These are phyloP conservation scores for Leishmania guyanensis DNA, from an alignment of 208 protist genomes.

Conservation along the genomic window DNA sequence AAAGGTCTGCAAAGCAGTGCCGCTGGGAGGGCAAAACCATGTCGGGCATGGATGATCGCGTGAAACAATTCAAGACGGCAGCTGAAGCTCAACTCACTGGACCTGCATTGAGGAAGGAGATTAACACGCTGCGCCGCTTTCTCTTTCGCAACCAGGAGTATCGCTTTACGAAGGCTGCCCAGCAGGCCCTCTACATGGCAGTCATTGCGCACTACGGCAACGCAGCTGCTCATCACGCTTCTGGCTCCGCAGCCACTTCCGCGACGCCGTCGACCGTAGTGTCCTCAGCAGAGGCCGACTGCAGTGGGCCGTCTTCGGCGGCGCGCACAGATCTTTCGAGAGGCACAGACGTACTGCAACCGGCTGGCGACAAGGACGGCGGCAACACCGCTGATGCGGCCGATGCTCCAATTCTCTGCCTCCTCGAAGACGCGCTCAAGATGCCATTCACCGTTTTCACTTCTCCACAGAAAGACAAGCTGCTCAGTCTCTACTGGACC, in stretches of 20 bases:
- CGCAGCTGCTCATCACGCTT: conserved; percentile 24
- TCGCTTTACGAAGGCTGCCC: conserved; percentile 54
- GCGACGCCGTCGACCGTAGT: not conserved
- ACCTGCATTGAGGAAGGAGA: conserved; percentile 41
- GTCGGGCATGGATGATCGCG: conserved; percentile 48
- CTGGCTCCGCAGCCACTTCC: conserved; percentile 1
- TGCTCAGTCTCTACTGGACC: conserved; percentile 41
- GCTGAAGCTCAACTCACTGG: conserved; percentile 43
- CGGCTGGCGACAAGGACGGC: not conserved
- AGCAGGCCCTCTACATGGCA: conserved; percentile 48
- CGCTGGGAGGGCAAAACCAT: not conserved
- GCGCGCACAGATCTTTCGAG: not conserved
- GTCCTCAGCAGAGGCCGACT: no score
- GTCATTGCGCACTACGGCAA: conserved; percentile 51
- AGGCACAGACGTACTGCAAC: not conserved
- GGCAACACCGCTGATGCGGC: conserved; percentile 7
- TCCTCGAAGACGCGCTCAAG: conserved; percentile 57
- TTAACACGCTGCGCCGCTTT: conserved; percentile 46
- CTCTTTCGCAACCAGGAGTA: conserved; percentile 63
- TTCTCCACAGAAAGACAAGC: conserved; percentile 48
- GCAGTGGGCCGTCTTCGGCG: not conserved
- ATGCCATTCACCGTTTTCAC: conserved; percentile 65
- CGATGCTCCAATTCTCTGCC: conserved; percentile 34
- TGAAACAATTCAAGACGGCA: conserved; percentile 42
- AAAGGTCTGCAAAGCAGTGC: not conserved